These are phyloP conservation scores for Dioscorea cayenensis DNA, from an alignment of 116 monocot genomes.

Conservation along the genomic window DNA sequence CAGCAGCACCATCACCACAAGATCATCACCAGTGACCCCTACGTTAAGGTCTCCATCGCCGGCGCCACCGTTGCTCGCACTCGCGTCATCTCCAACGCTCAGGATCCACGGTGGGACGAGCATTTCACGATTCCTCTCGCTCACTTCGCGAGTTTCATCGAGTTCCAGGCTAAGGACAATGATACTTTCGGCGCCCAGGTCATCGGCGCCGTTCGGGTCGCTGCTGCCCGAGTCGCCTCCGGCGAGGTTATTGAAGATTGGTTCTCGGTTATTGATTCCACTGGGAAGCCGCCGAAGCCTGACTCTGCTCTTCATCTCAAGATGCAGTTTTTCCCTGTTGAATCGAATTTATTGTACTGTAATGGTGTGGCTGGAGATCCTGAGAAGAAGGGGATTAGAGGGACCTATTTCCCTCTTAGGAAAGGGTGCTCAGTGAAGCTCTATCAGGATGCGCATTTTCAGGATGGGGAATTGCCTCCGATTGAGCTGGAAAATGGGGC, in stretches of 20 bases:
- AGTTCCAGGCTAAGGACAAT: conserved; percentile 70
- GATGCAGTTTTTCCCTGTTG: conserved; percentile 35
- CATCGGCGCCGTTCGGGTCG: conserved; percentile 51
- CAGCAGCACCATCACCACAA: conserved; percentile 18
- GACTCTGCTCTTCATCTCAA: conserved; percentile 22
- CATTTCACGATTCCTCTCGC: conserved; percentile 67
- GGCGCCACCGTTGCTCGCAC: conserved; percentile 70
- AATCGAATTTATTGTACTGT: conserved; percentile 21
- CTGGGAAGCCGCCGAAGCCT: conserved; percentile 29
- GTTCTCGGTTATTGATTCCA: conserved; percentile 38
- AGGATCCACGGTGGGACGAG: conserved; percentile 66
- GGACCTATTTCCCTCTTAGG: conserved; percentile 53
- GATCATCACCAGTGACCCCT: conserved; percentile 81
- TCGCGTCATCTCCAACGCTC: conserved; percentile 57
- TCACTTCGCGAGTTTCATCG: conserved; percentile 36
- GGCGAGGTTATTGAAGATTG: conserved; percentile 33
- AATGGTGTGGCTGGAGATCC: conserved; percentile 34
- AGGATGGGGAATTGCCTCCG: conserved; percentile 40
- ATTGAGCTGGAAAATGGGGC: conserved; percentile 45
- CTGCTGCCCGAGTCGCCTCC: conserved; percentile 23
- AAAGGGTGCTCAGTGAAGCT: conserved; percentile 56
- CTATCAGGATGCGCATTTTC: conserved; percentile 85
- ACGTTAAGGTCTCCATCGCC: conserved; percentile 53
- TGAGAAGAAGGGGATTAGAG: conserved; percentile 27
- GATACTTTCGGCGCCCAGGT: conserved; percentile 68